Conservation (phyloP, 2,329 filamentous ascomycete species). For the Aspergillus spinulosporus region DNA sequence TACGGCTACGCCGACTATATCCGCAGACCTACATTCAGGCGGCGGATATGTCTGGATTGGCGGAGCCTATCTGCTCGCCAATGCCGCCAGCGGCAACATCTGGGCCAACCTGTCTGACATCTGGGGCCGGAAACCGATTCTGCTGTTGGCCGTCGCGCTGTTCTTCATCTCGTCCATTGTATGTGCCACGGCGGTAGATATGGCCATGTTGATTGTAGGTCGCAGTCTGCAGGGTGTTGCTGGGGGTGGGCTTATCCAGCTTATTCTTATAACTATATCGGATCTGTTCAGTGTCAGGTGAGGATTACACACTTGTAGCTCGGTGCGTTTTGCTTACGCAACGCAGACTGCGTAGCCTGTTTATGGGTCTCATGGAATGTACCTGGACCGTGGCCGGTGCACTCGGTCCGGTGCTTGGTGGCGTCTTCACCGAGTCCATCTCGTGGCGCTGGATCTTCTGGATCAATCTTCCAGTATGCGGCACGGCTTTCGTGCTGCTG, state of each 20-base stretch:
- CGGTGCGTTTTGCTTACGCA: constrained; percentile 1
- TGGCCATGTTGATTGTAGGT: constrained; percentile 55
- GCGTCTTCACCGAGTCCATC: constrained; percentile 46
- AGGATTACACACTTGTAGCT: neutral
- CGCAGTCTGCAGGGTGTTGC: constrained; percentile 56
- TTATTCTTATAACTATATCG: constrained; percentile 56
- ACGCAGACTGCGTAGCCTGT: constrained; percentile 47
- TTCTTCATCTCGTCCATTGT: constrained; percentile 55
- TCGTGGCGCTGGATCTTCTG: constrained; percentile 59
- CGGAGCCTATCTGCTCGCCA: constrained; percentile 69
- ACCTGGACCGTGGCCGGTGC: constrained; percentile 59
- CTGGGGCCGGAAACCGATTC: constrained; percentile 45
- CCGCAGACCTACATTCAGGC: constrained; percentile 62
- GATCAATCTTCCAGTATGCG: constrained; percentile 56
- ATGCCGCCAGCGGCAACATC: constrained; percentile 66
- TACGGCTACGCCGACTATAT: constrained; percentile 62
- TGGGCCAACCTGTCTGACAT: constrained; percentile 60
- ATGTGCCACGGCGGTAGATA: constrained; percentile 50
- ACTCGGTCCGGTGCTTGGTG: constrained; percentile 55
- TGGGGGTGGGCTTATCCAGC: constrained; percentile 54
- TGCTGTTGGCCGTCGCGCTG: constrained; percentile 50
- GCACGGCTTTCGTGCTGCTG: constrained; percentile 51
- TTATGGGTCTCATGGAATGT: constrained; percentile 53
- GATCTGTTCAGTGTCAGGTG: constrained; percentile 56
- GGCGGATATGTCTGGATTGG: constrained; percentile 78